A percentile compares a stretch with the other conserved stretches of the same genome.
Conservation (phyloP, 352 stramenopile species). For the Phytophthora pisi region DNA sequence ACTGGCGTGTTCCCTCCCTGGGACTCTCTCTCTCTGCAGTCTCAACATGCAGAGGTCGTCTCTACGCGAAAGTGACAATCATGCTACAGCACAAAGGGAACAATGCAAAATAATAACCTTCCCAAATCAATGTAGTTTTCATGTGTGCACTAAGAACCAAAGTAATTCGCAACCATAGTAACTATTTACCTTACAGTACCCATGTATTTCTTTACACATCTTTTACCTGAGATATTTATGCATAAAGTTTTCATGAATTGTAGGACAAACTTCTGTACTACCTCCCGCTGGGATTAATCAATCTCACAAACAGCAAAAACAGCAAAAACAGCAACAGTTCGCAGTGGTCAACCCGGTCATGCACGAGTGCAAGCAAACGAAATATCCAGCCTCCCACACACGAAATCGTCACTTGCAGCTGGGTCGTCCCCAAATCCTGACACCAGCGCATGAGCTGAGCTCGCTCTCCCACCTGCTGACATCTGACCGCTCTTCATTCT, state of each 20-base stretch:
- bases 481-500: constrained; percentile 23
- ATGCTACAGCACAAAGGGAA: neutral
- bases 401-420: constrained; percentile 2
- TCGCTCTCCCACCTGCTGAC: constrained; percentile 15
- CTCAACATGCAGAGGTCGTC: constrained; percentile 20
- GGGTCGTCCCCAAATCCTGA: constrained; percentile 12
- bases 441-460: constrained; percentile 4
- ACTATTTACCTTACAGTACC: too few species aligned
- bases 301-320: constrained; percentile 34
- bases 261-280: neutral
- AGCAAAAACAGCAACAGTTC: constrained; percentile 14
- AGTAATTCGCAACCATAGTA: too few species aligned
- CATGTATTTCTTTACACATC: too few species aligned
- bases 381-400: constrained; percentile 25
- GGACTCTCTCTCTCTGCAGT: constrained; percentile 19
- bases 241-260: too few species aligned
- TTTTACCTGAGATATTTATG: too few species aligned
- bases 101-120: too few species aligned
- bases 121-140: too few species aligned
- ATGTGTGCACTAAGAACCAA: too few species aligned
- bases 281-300: constrained; percentile 26
- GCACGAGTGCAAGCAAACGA: constrained; percentile 10
- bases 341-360: neutral
- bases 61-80: constrained; percentile 4
- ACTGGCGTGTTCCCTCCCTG: constrained; percentile 9